Evolutionary conservation across 306 rosid genomes (phyloP), one percentile per base, ranked within the genome.

Genomic region (Albizia julibrissin): DNA sequence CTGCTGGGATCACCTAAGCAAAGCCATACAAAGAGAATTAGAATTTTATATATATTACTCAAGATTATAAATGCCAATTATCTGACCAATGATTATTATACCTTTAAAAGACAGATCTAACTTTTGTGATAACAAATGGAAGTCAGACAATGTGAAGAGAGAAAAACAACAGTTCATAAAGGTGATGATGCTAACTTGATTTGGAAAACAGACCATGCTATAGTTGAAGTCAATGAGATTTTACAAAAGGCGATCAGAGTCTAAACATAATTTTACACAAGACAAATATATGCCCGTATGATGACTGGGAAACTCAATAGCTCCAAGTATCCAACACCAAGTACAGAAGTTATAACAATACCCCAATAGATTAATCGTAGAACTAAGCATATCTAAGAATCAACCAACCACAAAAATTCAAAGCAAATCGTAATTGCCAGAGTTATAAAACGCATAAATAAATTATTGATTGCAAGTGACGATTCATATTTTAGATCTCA

Each of bases 1-100:
- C 99, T 6, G 97, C 99, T 27, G 99, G 92, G 77, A 95, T 95
- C 42, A 92, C 88, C 99, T 93, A 79, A 27, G 64, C 24, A 85
- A 77, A 47, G 66, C 81, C 24, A 76, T 66, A 81, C 61, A 59
- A 40, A 29, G 44, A 71, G 77, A 80, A 64, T 27, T 72, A 76
- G 33, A 22, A 77, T 58, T 21, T 66, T 2, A 29, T 47, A 31
- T 19, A 18, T 7, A 52, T 77, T 22, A 52, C 54, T 37, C 69
- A 83, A 54, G 14, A 75, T 58, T 47, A 33, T 42, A 80, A 54
- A 73, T 47, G n/a, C 10, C 54, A 44, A 27, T 27, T 44, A 81
- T 34, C 66, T 26, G 33, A 52, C 29, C 62, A 65, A n/a, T 4
- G 16, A 74, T 27, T 29, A 61, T 74, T 22, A 49, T 59, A 59